Conservation (phyloP, 2,329 filamentous ascomycete species). For the Lachnum nothofagi region DNA sequence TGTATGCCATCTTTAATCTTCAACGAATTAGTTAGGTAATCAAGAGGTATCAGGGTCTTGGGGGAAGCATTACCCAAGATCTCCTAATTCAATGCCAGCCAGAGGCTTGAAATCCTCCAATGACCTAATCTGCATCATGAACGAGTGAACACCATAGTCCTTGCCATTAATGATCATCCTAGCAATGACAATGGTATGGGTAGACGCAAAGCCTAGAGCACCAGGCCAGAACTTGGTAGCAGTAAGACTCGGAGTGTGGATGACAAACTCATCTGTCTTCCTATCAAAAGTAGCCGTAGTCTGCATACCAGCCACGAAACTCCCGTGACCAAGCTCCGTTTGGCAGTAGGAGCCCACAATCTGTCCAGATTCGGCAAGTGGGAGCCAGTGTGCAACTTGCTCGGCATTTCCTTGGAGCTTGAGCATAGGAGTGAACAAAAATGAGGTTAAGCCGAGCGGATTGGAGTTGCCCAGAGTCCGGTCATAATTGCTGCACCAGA, state of each 20-base stretch:
- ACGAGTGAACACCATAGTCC: constrained; percentile 31
- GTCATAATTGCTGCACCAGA: constrained; percentile 1
- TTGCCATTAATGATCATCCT: constrained; percentile 27
- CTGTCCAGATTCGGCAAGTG: constrained; percentile 14
- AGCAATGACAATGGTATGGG: constrained; percentile 32
- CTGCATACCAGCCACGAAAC: constrained; percentile 31
- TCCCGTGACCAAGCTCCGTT: constrained; percentile 34
- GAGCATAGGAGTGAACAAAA: constrained; percentile 12
- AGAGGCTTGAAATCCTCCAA: constrained; percentile 26
- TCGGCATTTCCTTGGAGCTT: constrained; percentile 11
- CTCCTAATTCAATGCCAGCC: constrained; percentile 29
- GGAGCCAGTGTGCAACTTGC: constrained; percentile 14
- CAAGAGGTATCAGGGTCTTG: constrained; percentile 3
- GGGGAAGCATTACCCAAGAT: constrained; percentile 23
- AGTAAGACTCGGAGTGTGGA: constrained; percentile 29
- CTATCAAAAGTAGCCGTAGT: constrained; percentile 32
- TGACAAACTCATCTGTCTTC: constrained; percentile 30
- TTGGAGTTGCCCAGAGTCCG: constrained; percentile 11
- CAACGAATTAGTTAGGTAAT: background rate
- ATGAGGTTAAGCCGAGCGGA: constrained; percentile 8
- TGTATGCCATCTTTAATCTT: constrained; percentile 25
- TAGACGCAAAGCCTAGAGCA: constrained; percentile 26
- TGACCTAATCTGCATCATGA: constrained; percentile 30
- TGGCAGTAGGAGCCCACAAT: constrained; percentile 32
- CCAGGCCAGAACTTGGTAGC: constrained; percentile 34